These are phyloP conservation scores for Rhododendron vialii DNA, from an alignment of 148 eudicot genomes.

Conservation along the genomic window DNA sequence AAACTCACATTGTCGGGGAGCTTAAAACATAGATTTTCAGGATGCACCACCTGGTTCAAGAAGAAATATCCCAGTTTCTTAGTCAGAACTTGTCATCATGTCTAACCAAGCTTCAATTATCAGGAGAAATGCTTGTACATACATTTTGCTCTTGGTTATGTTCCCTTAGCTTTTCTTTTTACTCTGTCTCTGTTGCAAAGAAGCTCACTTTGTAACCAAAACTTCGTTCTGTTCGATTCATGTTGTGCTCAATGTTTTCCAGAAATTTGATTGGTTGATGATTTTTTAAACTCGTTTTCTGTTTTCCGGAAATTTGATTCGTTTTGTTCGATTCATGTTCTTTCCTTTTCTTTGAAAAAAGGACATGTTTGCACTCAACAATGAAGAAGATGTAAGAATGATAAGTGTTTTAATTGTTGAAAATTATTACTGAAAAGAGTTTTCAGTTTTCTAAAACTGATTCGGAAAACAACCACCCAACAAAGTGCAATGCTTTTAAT, in stretches of 20 bases:
- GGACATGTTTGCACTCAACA: background rate
- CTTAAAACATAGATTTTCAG: constrained; percentile 32
- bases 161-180: background rate
- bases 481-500: background rate
- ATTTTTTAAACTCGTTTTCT: background rate
- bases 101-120: background rate
- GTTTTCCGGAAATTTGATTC: no score
- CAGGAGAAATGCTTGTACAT: background rate
- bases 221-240: background rate
- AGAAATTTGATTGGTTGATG: background rate
- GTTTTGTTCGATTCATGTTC: no score
- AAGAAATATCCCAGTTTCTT: background rate
- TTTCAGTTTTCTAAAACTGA: background rate
- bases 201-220: background rate
- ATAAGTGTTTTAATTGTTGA: background rate
- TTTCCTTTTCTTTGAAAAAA: background rate
- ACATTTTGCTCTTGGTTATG: background rate
- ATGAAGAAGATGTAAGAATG: background rate
- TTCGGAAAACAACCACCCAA: background rate
- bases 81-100: background rate
- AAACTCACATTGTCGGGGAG: constrained; percentile 40
- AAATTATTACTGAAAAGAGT: background rate
- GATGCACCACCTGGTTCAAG: constrained; percentile 35
- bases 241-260: background rate
- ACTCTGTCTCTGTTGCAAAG: background rate